Evolutionary conservation across 106 monocot genomes (phyloP), one percentile per base, ranked within the genome.

Genomic region (Narthecium ossifragum): DNA sequence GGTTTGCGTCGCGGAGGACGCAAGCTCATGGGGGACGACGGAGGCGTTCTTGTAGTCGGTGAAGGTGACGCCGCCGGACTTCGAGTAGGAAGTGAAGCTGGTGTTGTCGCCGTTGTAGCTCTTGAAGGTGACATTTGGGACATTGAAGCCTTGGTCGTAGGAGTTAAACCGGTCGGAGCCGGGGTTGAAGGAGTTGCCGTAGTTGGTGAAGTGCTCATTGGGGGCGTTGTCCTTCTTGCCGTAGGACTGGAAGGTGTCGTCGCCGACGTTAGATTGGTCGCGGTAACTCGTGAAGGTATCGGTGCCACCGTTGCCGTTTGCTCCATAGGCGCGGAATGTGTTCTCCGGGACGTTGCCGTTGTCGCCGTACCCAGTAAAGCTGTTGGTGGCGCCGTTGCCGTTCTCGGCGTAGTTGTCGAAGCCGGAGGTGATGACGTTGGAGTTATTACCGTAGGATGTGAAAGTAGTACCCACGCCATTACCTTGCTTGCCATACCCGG

Each of bases 231-330:
- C 78, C 1, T 59, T 49, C 68, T 86, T 86, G 29, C 54, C 80
- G 59, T 96, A 96, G 56, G 96, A 90, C 1, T 69, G 15, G 75
- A 96, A 96, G 38, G 27, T 49, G 62, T 86, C 83, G 61, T 90
- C 90, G 14, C 96, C 96, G 18, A 90, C 90, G 59, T 96, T 96
- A 52, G 96, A 63, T 46, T 76, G 41, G 49, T 81, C 77, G 23
- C 96, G 61, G 71, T 96, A 96, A n/a, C 24, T 64, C 31, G 51
- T 60, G 84, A 96, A 96, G 10, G 29, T 60, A 10, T 83, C 73
- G 30, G 62, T 33, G 18, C 55, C 70, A 11, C 55, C 75, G 29
- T 82, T 76, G 8, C 60, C 82, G 11, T 38, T 53, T 26, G 39
- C 47, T 29, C 76, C 75, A 64, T 88, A 80, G 43, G 26, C 21